These are phyloP conservation scores for Diutina rugosa DNA, from an alignment of 1,139 yeast genomes.

Conservation along the genomic window DNA sequence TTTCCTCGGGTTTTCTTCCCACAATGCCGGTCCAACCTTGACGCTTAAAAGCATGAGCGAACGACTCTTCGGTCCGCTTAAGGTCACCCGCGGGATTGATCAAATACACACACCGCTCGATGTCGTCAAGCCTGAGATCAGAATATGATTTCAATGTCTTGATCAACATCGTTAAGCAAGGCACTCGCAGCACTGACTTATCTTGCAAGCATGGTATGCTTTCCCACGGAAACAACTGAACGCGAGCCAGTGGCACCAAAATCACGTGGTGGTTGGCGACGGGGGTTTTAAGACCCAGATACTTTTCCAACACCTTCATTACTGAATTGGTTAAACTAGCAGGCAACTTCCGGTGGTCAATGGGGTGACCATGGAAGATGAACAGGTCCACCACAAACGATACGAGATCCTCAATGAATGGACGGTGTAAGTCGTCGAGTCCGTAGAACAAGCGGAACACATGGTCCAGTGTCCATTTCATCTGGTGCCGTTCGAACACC, in stretches of 20 bases:
- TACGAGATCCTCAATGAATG: conserved; percentile 23
- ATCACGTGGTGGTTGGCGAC: not conserved
- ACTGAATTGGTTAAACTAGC: not conserved
- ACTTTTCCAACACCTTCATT: not conserved
- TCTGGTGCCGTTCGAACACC: not conserved
- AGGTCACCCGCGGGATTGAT: conserved; percentile 81
- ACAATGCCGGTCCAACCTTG: not conserved
- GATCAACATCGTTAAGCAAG: conserved; percentile 43
- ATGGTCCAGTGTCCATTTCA: not conserved
- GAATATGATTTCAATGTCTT: conserved; percentile 20
- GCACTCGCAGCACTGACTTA: conserved; percentile 60
- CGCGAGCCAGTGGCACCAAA: conserved; percentile 7
- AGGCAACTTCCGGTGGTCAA: not conserved
- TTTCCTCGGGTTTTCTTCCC: conserved; percentile 38
- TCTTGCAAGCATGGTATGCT: conserved; percentile 43
- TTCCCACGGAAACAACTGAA: conserved; percentile 73
- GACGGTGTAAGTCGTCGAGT: conserved; percentile 20
- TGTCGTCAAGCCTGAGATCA: conserved; percentile 8
- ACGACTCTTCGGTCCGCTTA: conserved; percentile 48
- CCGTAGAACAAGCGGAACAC: conserved; percentile 9
- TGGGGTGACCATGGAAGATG: conserved; percentile 18
- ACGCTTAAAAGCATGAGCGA: conserved; percentile 30
- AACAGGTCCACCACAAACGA: conserved; percentile 54
- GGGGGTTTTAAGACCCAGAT: not conserved
- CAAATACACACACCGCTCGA: conserved; percentile 26